These are phyloP conservation scores for Suillus subalutaceus DNA, from an alignment of 768 basidiomycete genomes.

Conservation along the genomic window DNA sequence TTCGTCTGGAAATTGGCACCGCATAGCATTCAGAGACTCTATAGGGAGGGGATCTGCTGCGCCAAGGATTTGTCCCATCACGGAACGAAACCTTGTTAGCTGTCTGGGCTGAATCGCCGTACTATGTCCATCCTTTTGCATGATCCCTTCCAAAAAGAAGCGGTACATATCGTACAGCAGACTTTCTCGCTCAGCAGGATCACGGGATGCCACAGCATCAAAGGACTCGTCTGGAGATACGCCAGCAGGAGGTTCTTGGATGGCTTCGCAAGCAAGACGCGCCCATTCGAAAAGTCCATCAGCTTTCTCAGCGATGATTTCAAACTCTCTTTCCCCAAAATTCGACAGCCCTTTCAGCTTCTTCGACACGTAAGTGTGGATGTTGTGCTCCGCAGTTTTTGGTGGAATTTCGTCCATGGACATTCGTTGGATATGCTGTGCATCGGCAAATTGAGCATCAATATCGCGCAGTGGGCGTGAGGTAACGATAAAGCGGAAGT, in stretches of 20 bases:
- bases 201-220: neutral
- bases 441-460: neutral
- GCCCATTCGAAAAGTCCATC: slow-evolving; percentile 16
- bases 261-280: slow-evolving; percentile 14
- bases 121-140: neutral
- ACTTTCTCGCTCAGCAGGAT: neutral
- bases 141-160: slow-evolving; percentile 9
- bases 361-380: slow-evolving; percentile 7
- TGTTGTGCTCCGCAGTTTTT: neutral
- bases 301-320: slow-evolving; percentile 1
- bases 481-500: slow-evolving; percentile 16
- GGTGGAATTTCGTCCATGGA: slow-evolving; percentile 13
- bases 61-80: slow-evolving; percentile 7
- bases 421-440: neutral
- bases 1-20: neutral
- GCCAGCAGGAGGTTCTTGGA: slow-evolving; percentile 6
- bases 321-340: slow-evolving; percentile 3
- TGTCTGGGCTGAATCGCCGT: neutral
- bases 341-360: neutral
- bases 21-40: slow-evolving; percentile 7
- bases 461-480: slow-evolving; percentile 13
- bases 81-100: slow-evolving; percentile 3
- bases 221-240: slow-evolving; percentile 5
- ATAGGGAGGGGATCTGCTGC: slow-evolving; percentile 10
- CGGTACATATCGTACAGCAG: slow-evolving; percentile 10